A percentile compares a stretch with the other conserved stretches of the same genome.
Evolutionary conservation across 2,329 filamentous ascomycete genomes (phyloP).

Genomic region (Aspergillus flavus): DNA sequence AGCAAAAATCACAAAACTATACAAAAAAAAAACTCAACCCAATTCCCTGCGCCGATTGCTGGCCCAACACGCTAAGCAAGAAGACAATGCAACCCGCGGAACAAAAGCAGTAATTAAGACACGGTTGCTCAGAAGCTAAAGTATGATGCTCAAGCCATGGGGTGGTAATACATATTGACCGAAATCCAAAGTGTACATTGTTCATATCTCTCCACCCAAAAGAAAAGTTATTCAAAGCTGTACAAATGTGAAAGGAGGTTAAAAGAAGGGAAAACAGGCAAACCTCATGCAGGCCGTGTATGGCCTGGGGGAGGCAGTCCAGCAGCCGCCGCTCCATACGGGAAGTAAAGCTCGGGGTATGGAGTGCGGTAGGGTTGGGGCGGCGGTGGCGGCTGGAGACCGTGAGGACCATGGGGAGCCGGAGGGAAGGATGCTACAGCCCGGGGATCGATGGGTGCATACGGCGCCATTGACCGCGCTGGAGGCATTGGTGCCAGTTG

Average conservation of each 20-base stretch:
- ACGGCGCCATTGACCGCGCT: constrained; percentile 27
- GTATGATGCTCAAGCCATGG: not conserved
- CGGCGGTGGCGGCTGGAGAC: constrained; percentile 22
- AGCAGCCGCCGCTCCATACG: constrained; percentile 19
- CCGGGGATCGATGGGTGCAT: constrained; percentile 33
- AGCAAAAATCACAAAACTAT: not conserved
- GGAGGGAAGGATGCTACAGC: constrained; percentile 22
- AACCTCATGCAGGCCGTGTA: constrained; percentile 20
- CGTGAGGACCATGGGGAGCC: constrained; percentile 18
- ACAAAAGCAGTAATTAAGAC: constrained; percentile 2
- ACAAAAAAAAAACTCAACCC: constrained; percentile 4
- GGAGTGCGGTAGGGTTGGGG: constrained; percentile 28
- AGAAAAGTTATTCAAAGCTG: constrained; percentile 5
- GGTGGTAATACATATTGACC: constrained; percentile 14
- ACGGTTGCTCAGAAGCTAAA: not conserved
- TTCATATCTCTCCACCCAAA: not conserved
- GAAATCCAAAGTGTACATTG: constrained; percentile 9
- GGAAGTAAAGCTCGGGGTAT: constrained; percentile 27
- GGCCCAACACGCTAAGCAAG: constrained; percentile 13
- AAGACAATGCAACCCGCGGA: not conserved
- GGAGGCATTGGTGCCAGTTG: constrained; percentile 24
- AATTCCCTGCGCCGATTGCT: constrained; percentile 18
- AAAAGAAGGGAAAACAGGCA: not conserved
- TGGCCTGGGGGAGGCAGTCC: constrained; percentile 23
- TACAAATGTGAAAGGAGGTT: constrained; percentile 9